These are phyloP conservation scores for Begonia fuchsioides DNA, from an alignment of 306 rosid genomes.

Conservation along the genomic window DNA sequence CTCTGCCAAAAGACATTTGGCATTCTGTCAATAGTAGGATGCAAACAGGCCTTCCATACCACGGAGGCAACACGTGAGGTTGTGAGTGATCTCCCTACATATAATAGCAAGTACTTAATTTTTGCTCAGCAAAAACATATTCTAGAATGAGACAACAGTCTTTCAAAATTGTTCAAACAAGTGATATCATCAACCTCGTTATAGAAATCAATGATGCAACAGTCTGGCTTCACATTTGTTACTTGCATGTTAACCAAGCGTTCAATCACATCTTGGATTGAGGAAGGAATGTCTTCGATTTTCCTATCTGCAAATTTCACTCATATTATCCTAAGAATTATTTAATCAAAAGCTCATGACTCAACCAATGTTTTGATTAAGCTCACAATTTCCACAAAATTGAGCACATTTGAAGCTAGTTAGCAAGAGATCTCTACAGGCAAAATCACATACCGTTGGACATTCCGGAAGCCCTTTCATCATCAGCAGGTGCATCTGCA, in stretches of 20 bases:
- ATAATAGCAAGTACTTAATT: conserved; percentile 11
- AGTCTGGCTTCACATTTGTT: conserved; percentile 69
- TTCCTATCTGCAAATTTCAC: conserved; percentile 52
- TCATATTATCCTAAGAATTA: background rate
- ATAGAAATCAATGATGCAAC: conserved; percentile 73
- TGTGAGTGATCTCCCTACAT: conserved; percentile 89
- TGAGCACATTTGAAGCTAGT: background rate
- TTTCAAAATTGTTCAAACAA: conserved; percentile 4
- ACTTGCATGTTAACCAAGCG: conserved; percentile 46
- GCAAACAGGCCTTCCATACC: conserved; percentile 82
- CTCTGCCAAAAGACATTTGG: conserved; percentile 76
- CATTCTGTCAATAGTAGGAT: conserved; percentile 71
- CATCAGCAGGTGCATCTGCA: conserved; percentile 51
- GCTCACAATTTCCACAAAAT: background rate
- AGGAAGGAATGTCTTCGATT: conserved; percentile 63
- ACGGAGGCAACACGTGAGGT: conserved; percentile 58
- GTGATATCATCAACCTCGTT: conserved; percentile 44
- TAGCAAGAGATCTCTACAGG: background rate
- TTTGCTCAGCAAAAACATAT: conserved; percentile 8
- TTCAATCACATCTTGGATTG: conserved; percentile 60
- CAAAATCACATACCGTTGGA: conserved; percentile 40
- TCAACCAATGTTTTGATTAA: too few relatives aligned
- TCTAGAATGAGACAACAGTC: too few relatives aligned
- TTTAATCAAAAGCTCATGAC: background rate
- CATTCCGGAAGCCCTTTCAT: conserved; percentile 36